Base-by-base conservation (phyloP, 2,329 filamentous ascomycete genomes). In the Rhynchosporium agropyri region DNA sequence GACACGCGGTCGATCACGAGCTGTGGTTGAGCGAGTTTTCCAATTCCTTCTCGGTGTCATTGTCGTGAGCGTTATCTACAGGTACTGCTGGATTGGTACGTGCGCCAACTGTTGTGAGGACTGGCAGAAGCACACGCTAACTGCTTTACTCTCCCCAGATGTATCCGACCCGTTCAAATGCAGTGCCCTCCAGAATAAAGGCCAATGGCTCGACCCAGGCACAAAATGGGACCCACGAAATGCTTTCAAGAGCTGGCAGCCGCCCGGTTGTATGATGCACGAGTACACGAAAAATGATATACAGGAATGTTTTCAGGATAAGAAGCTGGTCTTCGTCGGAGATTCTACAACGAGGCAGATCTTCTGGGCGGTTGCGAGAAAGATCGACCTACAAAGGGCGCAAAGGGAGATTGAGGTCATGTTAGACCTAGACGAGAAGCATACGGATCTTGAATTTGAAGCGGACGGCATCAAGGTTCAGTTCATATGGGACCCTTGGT, bases 401-500 rank as follows among this genome's bases (percentile, higher is more conserved):
- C 72, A 78, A 13, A 67, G 73, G 33, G 73, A 76, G 36, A 72
- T 77, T 15, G 67, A 72, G 1, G 73, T 74, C 26, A 74, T 77
- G 15, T 67, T 76, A n/a, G 70, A 72, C 15, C 62, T 67, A 3
- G 69, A 71, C 33, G 70, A 76, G 46, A 79, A 80, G 60, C 81
- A 83, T 65, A 70, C 72, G 15, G 77, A 84, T 71, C 71, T 82
- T 6, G 73, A 76, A 3, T 79, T 82, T 61, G 73, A 75, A 5
- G 77, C 77, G 1, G 76, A 76, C 13, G 78, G 77, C n/a, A 77
- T 84, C 2, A 77, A 71, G 33, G 68, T 88, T 31, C 76, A 83
- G 53, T 87, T 86, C 65, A 72, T 86, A 10, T 89, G 84, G 84
- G 85, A 89, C 72, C 86, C 86, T 0, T 87, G 78, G 74, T 76